These are phyloP conservation scores for Pichiaceae sp. DNA, from an alignment of 1,139 yeast genomes.

Conservation along the genomic window DNA sequence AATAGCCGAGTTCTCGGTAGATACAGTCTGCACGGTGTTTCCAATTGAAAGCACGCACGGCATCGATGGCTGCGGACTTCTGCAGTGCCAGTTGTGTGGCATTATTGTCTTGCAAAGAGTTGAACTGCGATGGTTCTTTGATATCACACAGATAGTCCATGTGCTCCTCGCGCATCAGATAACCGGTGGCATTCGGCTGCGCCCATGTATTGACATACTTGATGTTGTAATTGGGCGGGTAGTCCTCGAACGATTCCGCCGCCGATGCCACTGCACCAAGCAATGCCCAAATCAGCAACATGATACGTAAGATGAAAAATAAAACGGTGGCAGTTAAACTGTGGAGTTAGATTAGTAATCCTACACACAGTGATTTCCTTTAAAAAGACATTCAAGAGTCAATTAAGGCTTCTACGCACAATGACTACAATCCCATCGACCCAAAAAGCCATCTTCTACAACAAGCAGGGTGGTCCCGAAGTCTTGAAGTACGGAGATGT, in stretches of 20 bases:
- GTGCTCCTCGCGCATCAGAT: constrained; percentile 1
- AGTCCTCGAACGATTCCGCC: constrained; percentile 4
- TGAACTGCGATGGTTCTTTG: constrained; percentile 1
- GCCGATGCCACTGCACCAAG: neutral
- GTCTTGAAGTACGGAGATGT: constrained; percentile 42
- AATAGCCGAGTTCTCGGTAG: constrained; percentile 8
- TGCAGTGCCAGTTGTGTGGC: constrained; percentile 5
- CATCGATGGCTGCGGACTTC: constrained; percentile 11
- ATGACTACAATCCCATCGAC: constrained; percentile 35
- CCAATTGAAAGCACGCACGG: constrained; percentile 9
- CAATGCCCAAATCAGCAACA: too few species aligned
- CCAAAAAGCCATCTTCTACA: constrained; percentile 51
- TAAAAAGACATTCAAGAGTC: too few species aligned
- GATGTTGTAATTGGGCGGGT: constrained; percentile 4
- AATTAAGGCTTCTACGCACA: too few species aligned
- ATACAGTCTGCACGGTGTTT: neutral
- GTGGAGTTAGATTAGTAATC: too few species aligned
- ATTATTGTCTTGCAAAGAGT: neutral
- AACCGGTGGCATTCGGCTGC: neutral
- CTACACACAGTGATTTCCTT: too few species aligned
- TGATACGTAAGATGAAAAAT: too few species aligned
- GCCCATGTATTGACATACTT: constrained; percentile 3
- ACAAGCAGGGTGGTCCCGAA: constrained; percentile 49
- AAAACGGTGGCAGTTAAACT: too few species aligned
- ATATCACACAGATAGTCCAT: constrained; percentile 4